phyloP scores from a whole-genome alignment of 2,329 filamentous ascomycete species.

The Penicillium brevicompactum region DNA sequence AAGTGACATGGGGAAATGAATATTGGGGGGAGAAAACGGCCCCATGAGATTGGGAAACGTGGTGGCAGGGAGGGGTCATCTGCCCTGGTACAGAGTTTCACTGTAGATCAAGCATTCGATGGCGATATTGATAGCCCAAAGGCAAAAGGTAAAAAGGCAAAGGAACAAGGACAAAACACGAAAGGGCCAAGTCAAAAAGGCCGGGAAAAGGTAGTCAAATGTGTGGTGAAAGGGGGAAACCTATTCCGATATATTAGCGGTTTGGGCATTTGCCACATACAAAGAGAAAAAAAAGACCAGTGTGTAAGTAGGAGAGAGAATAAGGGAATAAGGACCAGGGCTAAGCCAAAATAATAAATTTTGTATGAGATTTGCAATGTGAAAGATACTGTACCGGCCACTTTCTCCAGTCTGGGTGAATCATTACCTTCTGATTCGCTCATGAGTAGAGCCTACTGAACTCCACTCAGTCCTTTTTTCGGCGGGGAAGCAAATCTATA shows the following conservation, averaged over 20 bases:
- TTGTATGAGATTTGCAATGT: slow-evolving; percentile 10
- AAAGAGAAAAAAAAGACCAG: slow-evolving; percentile 7
- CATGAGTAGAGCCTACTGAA: not conserved
- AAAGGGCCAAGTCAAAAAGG: slow-evolving; percentile 7
- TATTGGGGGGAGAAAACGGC: not conserved
- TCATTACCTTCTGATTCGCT: not conserved
- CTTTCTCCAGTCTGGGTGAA: not conserved
- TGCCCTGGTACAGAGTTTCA: slow-evolving; percentile 2
- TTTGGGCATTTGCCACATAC: slow-evolving; percentile 28
- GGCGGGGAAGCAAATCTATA: not conserved
- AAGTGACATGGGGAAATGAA: slow-evolving; percentile 10
- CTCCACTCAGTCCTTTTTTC: not conserved
- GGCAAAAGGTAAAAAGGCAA: not conserved
- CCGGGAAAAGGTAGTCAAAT: slow-evolving; percentile 8
- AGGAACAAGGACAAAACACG: not conserved
- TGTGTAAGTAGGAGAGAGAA: slow-evolving; percentile 6
- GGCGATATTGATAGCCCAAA: not conserved
- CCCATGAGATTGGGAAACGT: not conserved
- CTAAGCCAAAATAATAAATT: slow-evolving; percentile 21
- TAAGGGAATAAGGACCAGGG: slow-evolving; percentile 10
- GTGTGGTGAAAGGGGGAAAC: not conserved
- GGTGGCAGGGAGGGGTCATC: slow-evolving; percentile 11
- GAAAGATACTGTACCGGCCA: slow-evolving; percentile 16
- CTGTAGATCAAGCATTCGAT: not conserved
- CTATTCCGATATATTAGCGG: slow-evolving; percentile 14